Conservation (phyloP, 1,284 basidiomycete genomes). For the Coriolopsis trogii region DNA sequence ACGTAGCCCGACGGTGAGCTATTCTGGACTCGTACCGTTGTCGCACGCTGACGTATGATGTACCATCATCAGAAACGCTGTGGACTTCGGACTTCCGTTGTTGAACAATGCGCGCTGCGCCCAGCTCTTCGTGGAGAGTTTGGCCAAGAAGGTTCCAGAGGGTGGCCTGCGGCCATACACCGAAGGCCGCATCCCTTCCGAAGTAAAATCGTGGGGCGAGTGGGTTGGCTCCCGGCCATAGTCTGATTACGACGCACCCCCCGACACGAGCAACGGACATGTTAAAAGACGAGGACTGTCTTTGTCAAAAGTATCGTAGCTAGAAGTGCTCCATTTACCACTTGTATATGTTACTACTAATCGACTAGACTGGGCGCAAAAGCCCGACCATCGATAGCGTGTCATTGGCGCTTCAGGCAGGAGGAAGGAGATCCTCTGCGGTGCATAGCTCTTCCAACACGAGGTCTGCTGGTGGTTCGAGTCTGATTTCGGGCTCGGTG, state of each 20-base stretch:
- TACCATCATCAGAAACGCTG: constrained; percentile 68
- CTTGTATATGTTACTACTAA: constrained; percentile 19
- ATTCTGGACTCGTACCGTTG: not conserved
- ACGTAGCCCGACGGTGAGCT: constrained; percentile 85
- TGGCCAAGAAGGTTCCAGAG: constrained; percentile 86
- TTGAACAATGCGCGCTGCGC: constrained; percentile 93
- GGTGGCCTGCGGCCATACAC: constrained; percentile 83
- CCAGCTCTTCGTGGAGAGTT: constrained; percentile 88
- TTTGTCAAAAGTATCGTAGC: constrained; percentile 19
- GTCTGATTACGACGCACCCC: constrained; percentile 22
- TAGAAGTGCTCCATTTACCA: constrained; percentile 23
- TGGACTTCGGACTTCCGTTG: constrained; percentile 89
- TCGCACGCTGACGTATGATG: constrained; percentile 8
- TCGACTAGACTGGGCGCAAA: constrained; percentile 8
- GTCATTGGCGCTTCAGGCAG: not conserved
- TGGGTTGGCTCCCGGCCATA: constrained; percentile 76
- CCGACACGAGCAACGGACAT: not conserved
- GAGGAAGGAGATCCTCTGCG: constrained; percentile 46
- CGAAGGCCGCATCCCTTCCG: constrained; percentile 91
- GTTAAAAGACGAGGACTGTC: not conserved
- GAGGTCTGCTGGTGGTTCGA: constrained; percentile 40
- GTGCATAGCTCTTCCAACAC: constrained; percentile 51
- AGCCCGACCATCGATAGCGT: not conserved
- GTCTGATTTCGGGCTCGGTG: constrained; percentile 33
- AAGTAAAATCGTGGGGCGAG: constrained; percentile 91